These are phyloP conservation scores for Lactuca sativa DNA, from an alignment of 129 eudicot genomes.

Conservation along the genomic window DNA sequence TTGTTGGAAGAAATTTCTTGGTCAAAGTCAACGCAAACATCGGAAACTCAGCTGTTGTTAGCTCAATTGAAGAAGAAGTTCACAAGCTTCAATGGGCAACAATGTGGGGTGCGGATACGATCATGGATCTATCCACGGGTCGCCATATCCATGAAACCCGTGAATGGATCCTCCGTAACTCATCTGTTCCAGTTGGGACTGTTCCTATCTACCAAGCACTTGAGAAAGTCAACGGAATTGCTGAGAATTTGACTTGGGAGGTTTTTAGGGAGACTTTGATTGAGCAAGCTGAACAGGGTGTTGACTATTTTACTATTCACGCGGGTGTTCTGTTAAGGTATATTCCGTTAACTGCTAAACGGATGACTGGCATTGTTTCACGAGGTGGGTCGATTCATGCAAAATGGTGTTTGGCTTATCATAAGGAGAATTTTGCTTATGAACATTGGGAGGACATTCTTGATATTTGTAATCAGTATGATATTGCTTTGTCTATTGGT, in stretches of 20 bases:
- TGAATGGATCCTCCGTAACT: constrained; percentile 96
- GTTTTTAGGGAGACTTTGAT: constrained; percentile 93
- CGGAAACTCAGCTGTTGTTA: constrained; percentile 92
- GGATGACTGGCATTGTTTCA: constrained; percentile 98
- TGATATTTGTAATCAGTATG: constrained; percentile 95
- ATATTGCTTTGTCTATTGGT: constrained; percentile 90
- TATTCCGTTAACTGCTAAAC: constrained; percentile 88
- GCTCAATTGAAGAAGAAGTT: constrained; percentile 98
- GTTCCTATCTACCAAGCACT: constrained; percentile 97
- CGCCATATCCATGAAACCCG: constrained; percentile 99
- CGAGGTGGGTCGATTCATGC: constrained; percentile 99
- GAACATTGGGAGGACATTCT: constrained; percentile 99
- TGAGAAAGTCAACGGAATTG: constrained; percentile 89
- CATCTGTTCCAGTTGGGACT: constrained; percentile 91
- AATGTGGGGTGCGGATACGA: constrained; percentile 99
- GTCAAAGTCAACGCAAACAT: constrained; percentile 95
- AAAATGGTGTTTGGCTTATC: constrained; percentile 98
- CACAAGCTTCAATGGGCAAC: constrained; percentile 99
- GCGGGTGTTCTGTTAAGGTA: constrained; percentile 93
- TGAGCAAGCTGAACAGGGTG: constrained; percentile 99
- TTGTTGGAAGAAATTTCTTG: constrained; percentile 91
- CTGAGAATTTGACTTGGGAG: constrained; percentile 92
- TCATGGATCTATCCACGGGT: constrained; percentile 96
- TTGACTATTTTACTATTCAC: constrained; percentile 95
- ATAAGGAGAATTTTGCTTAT: constrained; percentile 94